Percentiles rank a stretch among this genome's conserved stretches.
phyloP scores from a whole-genome alignment of 148 eudicot genomes.

The Cornus controversa region DNA sequence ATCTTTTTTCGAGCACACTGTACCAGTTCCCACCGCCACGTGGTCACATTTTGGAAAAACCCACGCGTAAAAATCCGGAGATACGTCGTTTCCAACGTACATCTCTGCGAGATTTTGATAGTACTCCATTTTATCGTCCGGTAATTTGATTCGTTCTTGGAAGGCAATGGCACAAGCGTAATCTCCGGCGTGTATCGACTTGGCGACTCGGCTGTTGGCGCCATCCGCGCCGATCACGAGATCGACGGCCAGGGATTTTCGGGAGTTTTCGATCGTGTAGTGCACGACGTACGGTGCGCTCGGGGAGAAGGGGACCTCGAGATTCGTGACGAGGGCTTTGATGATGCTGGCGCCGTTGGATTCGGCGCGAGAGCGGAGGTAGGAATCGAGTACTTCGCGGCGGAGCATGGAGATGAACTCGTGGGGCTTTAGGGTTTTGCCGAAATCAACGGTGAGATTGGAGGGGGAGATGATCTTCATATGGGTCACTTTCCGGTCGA shows the following conservation, averaged over 20 bases:
- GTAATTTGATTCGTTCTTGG: conserved; percentile 75
- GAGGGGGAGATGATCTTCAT: conserved; percentile 88
- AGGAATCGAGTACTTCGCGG: conserved; percentile 84
- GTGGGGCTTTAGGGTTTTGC: conserved; percentile 64
- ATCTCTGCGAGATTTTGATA: conserved; percentile 83
- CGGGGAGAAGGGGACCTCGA: conserved; percentile 44
- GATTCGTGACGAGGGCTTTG: conserved; percentile 52
- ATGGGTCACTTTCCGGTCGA: conserved; percentile 78
- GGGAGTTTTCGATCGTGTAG: conserved; percentile 35
- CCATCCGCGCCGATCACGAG: conserved; percentile 89
- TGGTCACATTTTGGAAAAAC: conserved; percentile 94
- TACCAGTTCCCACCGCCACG: conserved; percentile 93
- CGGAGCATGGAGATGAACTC: conserved; percentile 95
- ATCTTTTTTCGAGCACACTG: conserved; percentile 53
- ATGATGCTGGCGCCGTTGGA: conserved; percentile 53
- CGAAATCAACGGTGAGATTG: conserved; percentile 73
- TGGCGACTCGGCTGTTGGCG: conserved; percentile 81
- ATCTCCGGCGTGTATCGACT: conserved; percentile 65
- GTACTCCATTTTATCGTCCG: conserved; percentile 78
- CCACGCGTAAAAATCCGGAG: conserved; percentile 95
- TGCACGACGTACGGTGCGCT: conserved; percentile 51
- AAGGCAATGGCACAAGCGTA: conserved; percentile 85
- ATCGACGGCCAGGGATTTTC: conserved; percentile 53
- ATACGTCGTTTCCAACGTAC: conserved; percentile 89
- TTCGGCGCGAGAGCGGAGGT: conserved; percentile 62